Evolutionary conservation across 768 basidiomycete genomes (phyloP), one percentile per base, ranked within the genome.

Genomic region (Royoungia palumana): DNA sequence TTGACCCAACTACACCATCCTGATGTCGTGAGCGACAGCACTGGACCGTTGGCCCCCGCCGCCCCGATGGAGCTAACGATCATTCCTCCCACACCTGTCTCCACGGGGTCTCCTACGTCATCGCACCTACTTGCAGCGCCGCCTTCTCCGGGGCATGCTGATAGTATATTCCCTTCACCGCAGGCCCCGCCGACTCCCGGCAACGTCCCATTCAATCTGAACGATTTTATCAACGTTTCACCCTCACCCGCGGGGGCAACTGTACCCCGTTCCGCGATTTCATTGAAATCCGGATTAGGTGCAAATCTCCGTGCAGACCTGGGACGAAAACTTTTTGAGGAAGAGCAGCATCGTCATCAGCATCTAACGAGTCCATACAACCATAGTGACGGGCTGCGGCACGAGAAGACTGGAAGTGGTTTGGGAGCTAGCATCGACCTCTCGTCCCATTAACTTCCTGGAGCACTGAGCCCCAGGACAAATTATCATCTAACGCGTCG

Each of bases 181-280:
- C 63, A 67, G 28, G 65, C 63, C 10, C 61, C 72, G 36, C 71
- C 72, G 7, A 71, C 70, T 3, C 71, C 71, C 22, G 67, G 53
- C 32, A 58, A 55, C 34, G 66, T 54, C 56, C 67, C 57, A 66
- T 86, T 88, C 67, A 83, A 86, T 63, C 72, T 86, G 50, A 77
- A 77, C 54, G 86, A 88, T 49, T 89, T 81, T 62, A 80, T 87
- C 60, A 81, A 88, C 56, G 82, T 82, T 32, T 87, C 85, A 21
- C 84, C 84, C 13, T 82, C 83, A 4, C 81, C 83, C 6, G 71
- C 75, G 12, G 65, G 74, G 14, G 69, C 66, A 13, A 48, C 62
- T 2, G 59, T 66, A 39, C 59, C 59, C 10, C 70, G 59, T 27
- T 62, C 65, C 40, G 53, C 68, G n/a, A 60, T 69, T 21, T 63